Evolutionary conservation across 306 rosid species (phyloP).

Genomic region (Cicer pinnatifidum): DNA sequence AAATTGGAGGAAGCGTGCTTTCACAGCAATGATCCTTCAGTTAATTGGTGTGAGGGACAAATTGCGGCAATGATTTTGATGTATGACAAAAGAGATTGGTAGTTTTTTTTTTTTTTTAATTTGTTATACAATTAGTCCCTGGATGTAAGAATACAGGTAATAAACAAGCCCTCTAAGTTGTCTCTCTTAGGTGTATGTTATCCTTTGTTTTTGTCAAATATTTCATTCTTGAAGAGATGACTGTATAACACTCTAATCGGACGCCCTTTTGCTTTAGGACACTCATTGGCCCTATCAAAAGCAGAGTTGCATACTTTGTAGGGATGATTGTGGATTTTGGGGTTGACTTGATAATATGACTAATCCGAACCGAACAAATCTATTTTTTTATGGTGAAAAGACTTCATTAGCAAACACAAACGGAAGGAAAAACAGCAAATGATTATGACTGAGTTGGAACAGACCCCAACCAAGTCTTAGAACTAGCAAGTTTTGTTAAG

Average conservation of each 20-base stretch:
- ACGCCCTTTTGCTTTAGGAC: background rate
- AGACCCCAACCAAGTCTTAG: no score
- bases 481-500: no score
- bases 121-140: conserved; percentile 48
- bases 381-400: no score
- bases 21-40: conserved; percentile 43
- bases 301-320: background rate
- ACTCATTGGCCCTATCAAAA: background rate
- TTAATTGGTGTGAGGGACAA: conserved; percentile 38
- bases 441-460: no score
- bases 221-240: conserved; percentile 21
- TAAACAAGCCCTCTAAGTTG: conserved; percentile 43
- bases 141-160: conserved; percentile 47
- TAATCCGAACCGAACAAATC: background rate
- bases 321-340: background rate
- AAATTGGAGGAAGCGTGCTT: conserved; percentile 38
- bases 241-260: background rate
- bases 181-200: conserved; percentile 39
- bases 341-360: background rate
- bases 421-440: no score
- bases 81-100: conserved; percentile 30
- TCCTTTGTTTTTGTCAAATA: conserved; percentile 10
- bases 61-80: conserved; percentile 44
- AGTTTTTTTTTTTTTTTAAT: conserved; percentile 38
- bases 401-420: no score